Conservation (phyloP, 768 basidiomycete genomes). For the Mrakia hoshinonis region DNA sequence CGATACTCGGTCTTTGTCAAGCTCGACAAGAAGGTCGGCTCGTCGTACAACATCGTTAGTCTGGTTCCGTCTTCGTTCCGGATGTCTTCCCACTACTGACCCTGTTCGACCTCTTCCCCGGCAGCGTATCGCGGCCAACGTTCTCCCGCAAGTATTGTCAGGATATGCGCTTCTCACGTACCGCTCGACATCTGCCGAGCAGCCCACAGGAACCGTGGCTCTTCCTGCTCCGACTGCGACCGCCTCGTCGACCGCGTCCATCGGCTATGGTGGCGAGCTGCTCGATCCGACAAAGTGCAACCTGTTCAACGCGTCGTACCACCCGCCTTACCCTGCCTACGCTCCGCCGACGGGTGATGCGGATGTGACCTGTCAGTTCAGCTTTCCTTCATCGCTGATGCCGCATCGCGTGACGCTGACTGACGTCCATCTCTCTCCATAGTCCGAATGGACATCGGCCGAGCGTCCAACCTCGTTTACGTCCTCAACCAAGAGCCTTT, state of each 20-base stretch:
- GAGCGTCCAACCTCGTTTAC: not conserved
- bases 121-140: not conserved
- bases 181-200: not conserved
- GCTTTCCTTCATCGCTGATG: not conserved
- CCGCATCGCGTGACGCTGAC: not conserved
- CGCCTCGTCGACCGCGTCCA: not conserved
- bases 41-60: not conserved
- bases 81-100: not conserved
- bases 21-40: not conserved
- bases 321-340: not conserved
- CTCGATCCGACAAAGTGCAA: not conserved
- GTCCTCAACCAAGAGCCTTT: not conserved
- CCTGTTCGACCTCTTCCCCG: not conserved
- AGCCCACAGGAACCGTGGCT: not conserved
- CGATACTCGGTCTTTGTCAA: constrained; percentile 30
- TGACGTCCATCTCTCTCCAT: not conserved
- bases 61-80: too few relatives aligned
- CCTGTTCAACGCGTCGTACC: not conserved
- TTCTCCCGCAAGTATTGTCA: not conserved
- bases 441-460: not conserved
- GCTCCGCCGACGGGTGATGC: not conserved
- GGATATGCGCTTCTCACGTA: not conserved
- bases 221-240: not conserved
- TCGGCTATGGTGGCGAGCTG: not conserved
- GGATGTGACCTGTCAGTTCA: not conserved